Conservation (phyloP, 1,284 basidiomycete species). For the Rhodofomes roseus region DNA sequence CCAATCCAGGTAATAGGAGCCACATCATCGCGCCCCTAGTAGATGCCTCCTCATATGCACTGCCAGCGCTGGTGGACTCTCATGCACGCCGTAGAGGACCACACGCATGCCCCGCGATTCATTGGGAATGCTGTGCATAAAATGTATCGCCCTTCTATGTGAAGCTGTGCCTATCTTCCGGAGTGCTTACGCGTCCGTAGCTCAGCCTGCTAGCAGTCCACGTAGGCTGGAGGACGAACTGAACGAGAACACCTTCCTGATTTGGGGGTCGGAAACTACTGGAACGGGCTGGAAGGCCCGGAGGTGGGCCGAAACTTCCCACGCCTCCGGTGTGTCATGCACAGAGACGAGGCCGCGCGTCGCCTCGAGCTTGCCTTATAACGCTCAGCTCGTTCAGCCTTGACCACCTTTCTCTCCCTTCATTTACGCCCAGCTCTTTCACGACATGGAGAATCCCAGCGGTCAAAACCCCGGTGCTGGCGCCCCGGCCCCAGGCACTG, state of each 20-base stretch:
- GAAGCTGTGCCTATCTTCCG: no score
- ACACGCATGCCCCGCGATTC: no score
- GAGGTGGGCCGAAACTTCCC: constrained; percentile 1
- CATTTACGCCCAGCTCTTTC: constrained; percentile 7
- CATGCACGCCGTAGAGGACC: no score
- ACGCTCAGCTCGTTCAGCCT: constrained; percentile 16
- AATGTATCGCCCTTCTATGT: no score
- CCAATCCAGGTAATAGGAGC: no score
- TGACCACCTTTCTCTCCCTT: constrained; percentile 18
- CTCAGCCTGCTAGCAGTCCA: no score
- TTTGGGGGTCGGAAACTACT: constrained; percentile 3
- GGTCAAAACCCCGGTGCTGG: constrained; percentile 45
- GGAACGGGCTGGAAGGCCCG: constrained; percentile 6
- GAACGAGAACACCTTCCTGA: background rate
- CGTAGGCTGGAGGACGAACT: background rate
- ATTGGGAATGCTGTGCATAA: no score
- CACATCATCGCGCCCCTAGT: no score
- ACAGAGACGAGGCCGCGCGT: constrained; percentile 39
- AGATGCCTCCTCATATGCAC: no score
- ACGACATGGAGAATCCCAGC: constrained; percentile 53
- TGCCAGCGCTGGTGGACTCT: no score
- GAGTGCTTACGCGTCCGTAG: no score
- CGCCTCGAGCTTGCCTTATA: constrained; percentile 31
- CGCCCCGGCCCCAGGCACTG: constrained; percentile 65
- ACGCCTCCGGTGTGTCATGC: constrained; percentile 4